Evolutionary conservation across 306 rosid genomes (phyloP).

Genomic region (Gastrolobium villosum): DNA sequence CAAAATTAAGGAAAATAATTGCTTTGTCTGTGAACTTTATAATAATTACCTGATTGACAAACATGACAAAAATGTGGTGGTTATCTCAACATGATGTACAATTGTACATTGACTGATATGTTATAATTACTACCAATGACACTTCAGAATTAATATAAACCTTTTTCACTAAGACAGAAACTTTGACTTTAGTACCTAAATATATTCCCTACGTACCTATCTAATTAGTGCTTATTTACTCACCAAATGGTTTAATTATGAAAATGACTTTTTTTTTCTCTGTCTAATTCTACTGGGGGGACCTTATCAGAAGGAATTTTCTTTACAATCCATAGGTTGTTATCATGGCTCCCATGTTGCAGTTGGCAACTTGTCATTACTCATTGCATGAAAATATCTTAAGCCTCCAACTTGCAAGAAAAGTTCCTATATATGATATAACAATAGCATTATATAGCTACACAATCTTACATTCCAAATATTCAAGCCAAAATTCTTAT

Average conservation of each 20-base stretch:
- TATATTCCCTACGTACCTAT: not conserved
- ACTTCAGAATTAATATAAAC: not conserved
- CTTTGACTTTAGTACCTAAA: constrained; percentile 5
- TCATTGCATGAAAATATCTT: constrained; percentile 25
- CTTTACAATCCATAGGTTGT: constrained; percentile 10
- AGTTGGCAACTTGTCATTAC: constrained; percentile 51
- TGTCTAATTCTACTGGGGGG: constrained; percentile 9
- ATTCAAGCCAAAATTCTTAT: not conserved
- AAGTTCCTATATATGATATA: constrained; percentile 37
- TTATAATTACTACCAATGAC: constrained; percentile 14
- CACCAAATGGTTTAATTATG: constrained; percentile 32
- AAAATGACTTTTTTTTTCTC: constrained; percentile 15
- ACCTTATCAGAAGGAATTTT: constrained; percentile 34
- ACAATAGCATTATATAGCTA: constrained; percentile 11
- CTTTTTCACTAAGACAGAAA: not conserved
- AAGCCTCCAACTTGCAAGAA: constrained; percentile 55
- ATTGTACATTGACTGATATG: constrained; percentile 37
- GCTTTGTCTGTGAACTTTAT: constrained; percentile 14
- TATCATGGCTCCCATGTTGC: constrained; percentile 44
- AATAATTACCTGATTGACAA: constrained; percentile 15
- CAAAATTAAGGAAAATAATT: constrained; percentile 32
- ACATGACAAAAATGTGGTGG: not conserved
- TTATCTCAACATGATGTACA: constrained; percentile 37
- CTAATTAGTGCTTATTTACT: constrained; percentile 25
- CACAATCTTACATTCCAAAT: constrained; percentile 9